Percentiles rank a stretch among this genome's conserved stretches.
These are phyloP conservation scores for Linaria vulgaris DNA, from an alignment of 257 asterid genomes.

Conservation along the genomic window DNA sequence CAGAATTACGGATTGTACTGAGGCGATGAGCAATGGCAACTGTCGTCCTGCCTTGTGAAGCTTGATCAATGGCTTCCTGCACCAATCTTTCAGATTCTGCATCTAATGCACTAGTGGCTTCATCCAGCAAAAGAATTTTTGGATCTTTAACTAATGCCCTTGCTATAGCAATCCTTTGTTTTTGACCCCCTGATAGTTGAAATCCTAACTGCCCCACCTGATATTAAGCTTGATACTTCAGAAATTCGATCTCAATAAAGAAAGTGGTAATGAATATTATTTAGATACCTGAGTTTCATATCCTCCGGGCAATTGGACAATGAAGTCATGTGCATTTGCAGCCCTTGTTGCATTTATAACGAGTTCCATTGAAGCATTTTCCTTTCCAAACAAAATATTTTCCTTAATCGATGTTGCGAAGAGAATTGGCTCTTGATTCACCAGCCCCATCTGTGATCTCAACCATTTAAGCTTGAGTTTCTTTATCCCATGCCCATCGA, in stretches of 20 bases:
- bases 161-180: slow-evolving; percentile 78
- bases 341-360: slow-evolving; percentile 52
- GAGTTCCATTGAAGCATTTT: slow-evolving; percentile 58
- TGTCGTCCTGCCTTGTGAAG: slow-evolving; percentile 65
- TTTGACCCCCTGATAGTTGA: slow-evolving; percentile 79
- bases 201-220: slow-evolving; percentile 79
- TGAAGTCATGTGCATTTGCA: slow-evolving; percentile 77
- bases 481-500: slow-evolving; percentile 57
- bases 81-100: slow-evolving; percentile 67
- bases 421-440: slow-evolving; percentile 74
- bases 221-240: slow-evolving; percentile 9
- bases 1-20: slow-evolving; percentile 50
- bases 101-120: slow-evolving; percentile 83
- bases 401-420: slow-evolving; percentile 73
- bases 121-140: slow-evolving; percentile 68
- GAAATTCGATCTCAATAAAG: neutral
- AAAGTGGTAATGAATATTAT: neutral
- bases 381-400: slow-evolving; percentile 67
- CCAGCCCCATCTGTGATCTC: slow-evolving; percentile 73
- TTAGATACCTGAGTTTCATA: slow-evolving; percentile 63
- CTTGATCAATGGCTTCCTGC: slow-evolving; percentile 66
- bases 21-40: slow-evolving; percentile 69
- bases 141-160: slow-evolving; percentile 70
- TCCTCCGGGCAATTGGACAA: slow-evolving; percentile 49
- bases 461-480: slow-evolving; percentile 63